Conservation (phyloP, 176 grass and related monocot species). For the Raddia guianensis region DNA sequence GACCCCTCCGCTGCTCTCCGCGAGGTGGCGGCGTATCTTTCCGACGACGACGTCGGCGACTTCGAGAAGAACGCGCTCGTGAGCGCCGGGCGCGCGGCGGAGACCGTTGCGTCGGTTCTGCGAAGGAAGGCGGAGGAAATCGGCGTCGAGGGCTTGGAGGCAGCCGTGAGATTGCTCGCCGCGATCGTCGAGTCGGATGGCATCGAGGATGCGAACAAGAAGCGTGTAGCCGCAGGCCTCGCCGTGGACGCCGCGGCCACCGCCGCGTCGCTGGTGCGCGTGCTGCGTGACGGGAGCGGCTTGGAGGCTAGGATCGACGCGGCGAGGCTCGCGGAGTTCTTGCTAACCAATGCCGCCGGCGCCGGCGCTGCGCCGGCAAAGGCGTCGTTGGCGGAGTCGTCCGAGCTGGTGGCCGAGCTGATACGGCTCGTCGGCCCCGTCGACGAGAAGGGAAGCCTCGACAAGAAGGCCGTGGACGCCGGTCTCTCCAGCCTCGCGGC, state of each 20-base stretch:
- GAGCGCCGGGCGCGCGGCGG: constrained; percentile 48
- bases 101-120: constrained; percentile 55
- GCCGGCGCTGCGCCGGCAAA: background rate
- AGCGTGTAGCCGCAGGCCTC: constrained; percentile 45
- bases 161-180: constrained; percentile 57
- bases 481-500: constrained; percentile 54
- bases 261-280: constrained; percentile 51
- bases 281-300: constrained; percentile 42
- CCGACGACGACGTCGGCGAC: constrained; percentile 71
- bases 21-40: constrained; percentile 64
- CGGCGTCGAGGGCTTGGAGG: constrained; percentile 36
- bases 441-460: constrained; percentile 56
- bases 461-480: constrained; percentile 46
- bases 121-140: constrained; percentile 27
- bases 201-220: constrained; percentile 65
- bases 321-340: constrained; percentile 49
- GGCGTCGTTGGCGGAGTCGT: constrained; percentile 40
- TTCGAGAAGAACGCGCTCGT: constrained; percentile 81
- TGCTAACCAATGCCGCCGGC: constrained; percentile 40
- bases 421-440: constrained; percentile 56
- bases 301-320: constrained; percentile 63
- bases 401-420: constrained; percentile 60
- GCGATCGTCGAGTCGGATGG: constrained; percentile 52
- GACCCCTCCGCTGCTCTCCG: constrained; percentile 49
- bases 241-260: constrained; percentile 38